Evolutionary conservation across 371 early-diverging fungal genomes (phyloP), one percentile per base, ranked within the genome.

Genomic region (Mucor racemosus): DNA sequence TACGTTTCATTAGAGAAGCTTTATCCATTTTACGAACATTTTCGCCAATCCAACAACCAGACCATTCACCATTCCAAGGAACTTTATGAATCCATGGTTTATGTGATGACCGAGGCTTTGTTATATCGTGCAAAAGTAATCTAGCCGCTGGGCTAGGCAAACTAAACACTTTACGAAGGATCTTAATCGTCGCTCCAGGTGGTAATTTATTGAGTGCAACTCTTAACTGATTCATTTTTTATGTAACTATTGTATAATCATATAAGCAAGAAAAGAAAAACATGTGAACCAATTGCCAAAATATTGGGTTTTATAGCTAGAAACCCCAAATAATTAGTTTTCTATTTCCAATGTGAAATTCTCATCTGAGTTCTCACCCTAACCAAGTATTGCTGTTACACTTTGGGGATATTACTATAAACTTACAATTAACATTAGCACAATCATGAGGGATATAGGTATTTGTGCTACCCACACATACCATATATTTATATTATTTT

Each of bases 1-100:
- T 73, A 39, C 75, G 58, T 57, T 74, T 66, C 26, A 58, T 19
- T 5, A 79, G 53, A 5, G 60, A 69, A 3, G 41, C 65, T 35
- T 67, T 61, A 54, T 74, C 71, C 7, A 79, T 46, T 1, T 67
- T 57, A 17, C 48, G 11, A 14, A 82, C 64, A 15, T 79, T 60
- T 55, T 79, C 76, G 11, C 79, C 82, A 36, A 79, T 74, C 82
- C 82, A 82, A 55, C 77, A 82, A 13, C 79, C 79, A 36, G 72
- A 72, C 77, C 82, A 79, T 44, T 70, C 77, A 4, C 66, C 61
- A 35, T 75, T 72, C 71, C 76, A 69, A 5, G 70, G 48, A 0
- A 79, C 77, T 55, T 79, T 76, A 58, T 71, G 74, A 31, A 82
- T 82, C 77, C 76, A 82, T n/a, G 73, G 69, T 40, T 76, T 77